Base-by-base conservation (phyloP, 495 filamentous ascomycete species). In the Tuber borchii region DNA sequence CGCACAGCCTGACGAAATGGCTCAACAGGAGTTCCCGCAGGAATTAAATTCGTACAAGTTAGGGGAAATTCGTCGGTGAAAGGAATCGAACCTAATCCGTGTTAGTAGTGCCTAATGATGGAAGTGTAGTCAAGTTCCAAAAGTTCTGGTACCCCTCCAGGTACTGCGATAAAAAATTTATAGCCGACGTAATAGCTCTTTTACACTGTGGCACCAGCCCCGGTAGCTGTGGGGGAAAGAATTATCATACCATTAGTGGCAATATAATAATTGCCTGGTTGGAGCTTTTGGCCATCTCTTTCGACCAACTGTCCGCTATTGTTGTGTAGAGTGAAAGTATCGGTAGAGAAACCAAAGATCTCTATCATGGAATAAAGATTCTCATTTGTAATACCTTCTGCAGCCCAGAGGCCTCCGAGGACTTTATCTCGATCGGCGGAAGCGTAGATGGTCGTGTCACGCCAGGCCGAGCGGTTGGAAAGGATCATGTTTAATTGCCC, bases 301-400 rank as follows among this genome's bases (percentile, higher is more conserved):
- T 61, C 45, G 56, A 84, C 42, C 42, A 43, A 12, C 42, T 43
- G 7, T 4, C 9, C 42, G 9, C 10, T 43, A 43, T 43, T 7
- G 10, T 43, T 7, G 0, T 12, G 42, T 10, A 43, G 42, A 8
- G 2, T 74, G 44, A 34, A 80, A 44, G 73, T 82, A 75, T 71
- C 78, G 69, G 73, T 70, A 75, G 9, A 43, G 42, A 43, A 69
- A 39, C 79, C 72, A 71, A 84, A 39, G 75, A 83, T 82, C 39
- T 83, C 76, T 39, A 84, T 71, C 82, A 85, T 84, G 45, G 45
- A 77, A 74, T 84, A 80, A 70, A 86, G 79, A 76, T 83, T 84
- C 61, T 76, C 76, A 75, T 85, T 82, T 45, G 83, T 84, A 72
- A 85, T 61, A 75, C 82, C 81, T 45, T 76, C 78, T 69, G 81